Percentiles rank a stretch among this genome's conserved stretches.
Evolutionary conservation across 2,329 filamentous ascomycete species (phyloP).

Genomic region (Ceratocystis cacaofunesta): DNA sequence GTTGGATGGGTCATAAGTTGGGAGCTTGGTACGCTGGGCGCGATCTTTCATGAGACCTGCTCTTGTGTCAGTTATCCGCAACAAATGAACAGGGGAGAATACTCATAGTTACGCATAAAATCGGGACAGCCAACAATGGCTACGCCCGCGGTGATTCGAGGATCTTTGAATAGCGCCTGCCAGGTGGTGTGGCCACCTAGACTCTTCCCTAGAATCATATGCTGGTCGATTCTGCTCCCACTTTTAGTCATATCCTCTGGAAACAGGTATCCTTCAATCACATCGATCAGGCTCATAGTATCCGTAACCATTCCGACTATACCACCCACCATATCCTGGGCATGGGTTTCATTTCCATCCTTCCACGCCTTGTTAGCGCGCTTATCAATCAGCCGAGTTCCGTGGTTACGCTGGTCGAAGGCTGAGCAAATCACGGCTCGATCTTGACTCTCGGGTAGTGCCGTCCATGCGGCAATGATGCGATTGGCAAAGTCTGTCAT

Average conservation of each 20-base stretch:
- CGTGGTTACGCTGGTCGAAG: slow-evolving; percentile 92
- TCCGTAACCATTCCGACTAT: slow-evolving; percentile 63
- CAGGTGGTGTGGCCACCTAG: slow-evolving; percentile 80
- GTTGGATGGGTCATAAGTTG: slow-evolving; percentile 41
- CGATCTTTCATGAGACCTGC: slow-evolving; percentile 59
- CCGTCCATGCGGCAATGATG: slow-evolving; percentile 54
- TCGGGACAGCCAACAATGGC: slow-evolving; percentile 82
- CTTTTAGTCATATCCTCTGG: slow-evolving; percentile 27
- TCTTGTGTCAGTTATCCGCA: neutral
- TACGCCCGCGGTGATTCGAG: slow-evolving; percentile 62
- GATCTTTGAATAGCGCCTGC: slow-evolving; percentile 67
- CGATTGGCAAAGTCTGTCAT: slow-evolving; percentile 65
- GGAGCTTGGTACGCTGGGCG: slow-evolving; percentile 52
- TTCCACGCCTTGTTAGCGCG: slow-evolving; percentile 62
- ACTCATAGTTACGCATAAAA: slow-evolving; percentile 45
- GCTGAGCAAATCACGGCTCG: slow-evolving; percentile 62
- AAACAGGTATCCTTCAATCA: slow-evolving; percentile 62
- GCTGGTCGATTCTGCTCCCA: slow-evolving; percentile 35
- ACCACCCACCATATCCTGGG: slow-evolving; percentile 78
- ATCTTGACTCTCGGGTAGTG: slow-evolving; percentile 22
- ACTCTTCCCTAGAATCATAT: slow-evolving; percentile 69
- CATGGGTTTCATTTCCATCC: slow-evolving; percentile 63
- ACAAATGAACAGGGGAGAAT: neutral
- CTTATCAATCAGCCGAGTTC: slow-evolving; percentile 51
- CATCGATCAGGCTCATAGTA: slow-evolving; percentile 58